Evolutionary conservation across 1,284 basidiomycete genomes (phyloP), one percentile per base, ranked within the genome.

Genomic region (Ustilago trichophora): DNA sequence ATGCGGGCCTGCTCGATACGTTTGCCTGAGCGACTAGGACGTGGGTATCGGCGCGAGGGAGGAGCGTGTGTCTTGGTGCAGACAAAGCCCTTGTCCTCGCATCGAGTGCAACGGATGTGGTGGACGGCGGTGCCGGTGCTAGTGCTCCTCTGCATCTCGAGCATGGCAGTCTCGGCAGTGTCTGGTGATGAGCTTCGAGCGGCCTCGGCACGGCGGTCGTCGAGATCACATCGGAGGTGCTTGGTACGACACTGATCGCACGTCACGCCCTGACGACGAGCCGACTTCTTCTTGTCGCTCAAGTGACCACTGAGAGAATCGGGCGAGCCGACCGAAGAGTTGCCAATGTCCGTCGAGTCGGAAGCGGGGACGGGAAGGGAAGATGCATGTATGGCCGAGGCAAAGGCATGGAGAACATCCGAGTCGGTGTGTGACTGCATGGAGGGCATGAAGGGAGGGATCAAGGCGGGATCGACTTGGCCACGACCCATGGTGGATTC

Each of bases 1-100:
- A 65, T 49, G n/a, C 75, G 67, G 1, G 77, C 77, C 35, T 79
- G 71, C 53, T 80, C 78, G 45, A 80, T 80, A 11, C 78, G 65
- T 50, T 76, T 78, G 6, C 78, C 78, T 2, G 76, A 76, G 6
- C 78, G 68, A 36, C 74, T 72, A 4, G 78, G 78, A 19, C 78
- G 66, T 0, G 76, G 76, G 34, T 72, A 74, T 16, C 72, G 51
- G 12, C 73, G 70, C 4, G 75, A 73, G 15, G 76, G 69, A 6
- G 76, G 65, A 1, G 66, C 58, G 44, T 67, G 51, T 25, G 65
- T 77, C 52, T 78, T 76, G 44, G 65, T 71, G 46, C 77, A 80
- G 11, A 54, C 59, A 25, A 73, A 54, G 15, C 62, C 69, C 32
- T 71, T 72, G 21, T 77, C 63, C 15, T 62, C 54, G 45, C 76